A percentile compares a stretch with the other conserved stretches of the same genome.
phyloP scores from a whole-genome alignment of 2,329 filamentous ascomycete genomes.

The Saccharata proteae region DNA sequence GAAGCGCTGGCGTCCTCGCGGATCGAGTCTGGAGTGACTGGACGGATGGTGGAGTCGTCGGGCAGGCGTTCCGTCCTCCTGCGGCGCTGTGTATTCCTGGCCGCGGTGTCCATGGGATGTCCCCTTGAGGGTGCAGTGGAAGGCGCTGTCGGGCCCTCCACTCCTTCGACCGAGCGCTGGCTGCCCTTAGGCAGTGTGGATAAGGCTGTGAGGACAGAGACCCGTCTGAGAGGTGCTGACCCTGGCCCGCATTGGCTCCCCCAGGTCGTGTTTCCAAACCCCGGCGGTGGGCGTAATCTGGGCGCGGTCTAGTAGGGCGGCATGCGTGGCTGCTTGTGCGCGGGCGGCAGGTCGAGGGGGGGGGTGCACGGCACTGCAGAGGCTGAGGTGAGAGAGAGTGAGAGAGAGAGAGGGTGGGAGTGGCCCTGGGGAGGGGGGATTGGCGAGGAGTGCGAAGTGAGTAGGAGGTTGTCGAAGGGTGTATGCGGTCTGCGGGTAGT shows the following conservation, averaged over 20 bases:
- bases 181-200: no score
- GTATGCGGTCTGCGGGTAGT: no score
- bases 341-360: neutral
- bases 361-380: neutral
- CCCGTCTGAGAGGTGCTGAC: no score
- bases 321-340: neutral
- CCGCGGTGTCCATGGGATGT: slow-evolving; percentile 7
- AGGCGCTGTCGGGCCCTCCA: neutral
- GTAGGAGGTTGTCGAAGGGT: no score
- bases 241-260: no score
- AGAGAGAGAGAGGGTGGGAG: neutral
- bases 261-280: no score
- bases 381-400: neutral
- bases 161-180: neutral
- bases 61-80: slow-evolving; percentile 7
- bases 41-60: slow-evolving; percentile 39
- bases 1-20: slow-evolving; percentile 11
- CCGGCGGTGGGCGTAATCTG: no score
- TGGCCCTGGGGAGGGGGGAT: no score
- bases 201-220: no score
- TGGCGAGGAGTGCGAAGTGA: no score
- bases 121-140: neutral
- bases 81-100: slow-evolving; percentile 8
- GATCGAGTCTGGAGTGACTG: slow-evolving; percentile 51
- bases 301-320: no score